Conservation (phyloP, 192 early-diverging fungal species). For the Backusella australiensis region DNA sequence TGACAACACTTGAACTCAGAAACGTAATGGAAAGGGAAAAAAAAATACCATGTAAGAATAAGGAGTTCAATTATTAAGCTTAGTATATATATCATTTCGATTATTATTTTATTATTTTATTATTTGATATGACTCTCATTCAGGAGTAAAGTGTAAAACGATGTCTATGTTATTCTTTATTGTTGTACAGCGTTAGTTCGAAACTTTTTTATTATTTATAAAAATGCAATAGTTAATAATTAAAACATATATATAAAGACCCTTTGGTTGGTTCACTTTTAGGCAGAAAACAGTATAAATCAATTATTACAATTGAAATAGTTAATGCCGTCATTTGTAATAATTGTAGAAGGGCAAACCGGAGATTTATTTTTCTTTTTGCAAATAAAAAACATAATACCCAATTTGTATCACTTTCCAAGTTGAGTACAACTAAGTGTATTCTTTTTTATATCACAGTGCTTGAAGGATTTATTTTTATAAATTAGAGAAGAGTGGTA, state of each 20-base stretch:
- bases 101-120: too few species aligned
- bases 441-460: not conserved
- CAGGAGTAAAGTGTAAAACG: not conserved
- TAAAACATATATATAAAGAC: not conserved
- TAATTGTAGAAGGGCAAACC: not conserved
- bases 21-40: not conserved
- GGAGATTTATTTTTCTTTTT: not conserved
- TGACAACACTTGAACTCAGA: not conserved
- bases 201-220: not conserved
- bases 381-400: not conserved
- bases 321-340: not conserved
- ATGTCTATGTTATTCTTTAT: not conserved
- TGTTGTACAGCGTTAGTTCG: not conserved
- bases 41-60: not conserved
- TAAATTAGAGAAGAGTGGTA: not conserved
- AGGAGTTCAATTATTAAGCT: not conserved
- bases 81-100: not conserved
- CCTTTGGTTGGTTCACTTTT: not conserved
- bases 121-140: not conserved
- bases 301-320: not conserved
- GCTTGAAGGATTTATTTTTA: not conserved
- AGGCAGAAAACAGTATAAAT: not conserved
- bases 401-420: slow-evolving; percentile 2
- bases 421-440: not conserved
- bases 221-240: not conserved